A percentile compares a stretch with the other conserved stretches of the same genome.
Evolutionary conservation across 2,329 filamentous ascomycete genomes (phyloP).

Genomic region (Pseudogymnoascus sp.): DNA sequence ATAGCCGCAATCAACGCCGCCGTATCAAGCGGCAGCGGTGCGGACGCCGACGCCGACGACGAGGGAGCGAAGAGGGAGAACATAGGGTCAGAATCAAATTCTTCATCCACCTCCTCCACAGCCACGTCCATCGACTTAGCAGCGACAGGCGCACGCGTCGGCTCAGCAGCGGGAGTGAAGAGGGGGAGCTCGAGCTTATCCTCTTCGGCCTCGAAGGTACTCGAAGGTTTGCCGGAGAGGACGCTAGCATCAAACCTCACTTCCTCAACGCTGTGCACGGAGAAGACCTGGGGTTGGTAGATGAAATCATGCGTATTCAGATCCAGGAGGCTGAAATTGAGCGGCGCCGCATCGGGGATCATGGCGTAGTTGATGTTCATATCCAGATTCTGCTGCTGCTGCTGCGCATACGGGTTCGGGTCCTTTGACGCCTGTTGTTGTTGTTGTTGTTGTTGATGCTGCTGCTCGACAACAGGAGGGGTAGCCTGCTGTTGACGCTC

Average conservation of each 20-base stretch:
- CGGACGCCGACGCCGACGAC: conserved; percentile 18
- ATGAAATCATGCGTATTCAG: conserved; percentile 47
- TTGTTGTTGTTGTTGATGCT: conserved; percentile 33
- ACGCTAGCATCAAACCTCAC: conserved; percentile 46
- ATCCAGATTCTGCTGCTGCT: conserved; percentile 45
- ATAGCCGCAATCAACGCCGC: conserved; percentile 45
- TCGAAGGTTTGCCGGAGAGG: conserved; percentile 63
- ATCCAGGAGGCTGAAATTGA: conserved; percentile 67
- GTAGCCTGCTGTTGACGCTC: conserved; percentile 32
- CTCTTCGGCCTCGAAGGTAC: conserved; percentile 36
- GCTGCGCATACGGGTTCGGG: conserved; percentile 48
- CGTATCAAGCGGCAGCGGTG: conserved; percentile 34
- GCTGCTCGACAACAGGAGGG: conserved; percentile 23
- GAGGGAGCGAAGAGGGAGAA: conserved; percentile 49
- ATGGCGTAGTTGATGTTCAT: conserved; percentile 71
- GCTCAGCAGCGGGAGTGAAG: conserved; percentile 33
- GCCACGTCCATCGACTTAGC: conserved; percentile 23
- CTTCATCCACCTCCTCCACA: conserved; percentile 36
- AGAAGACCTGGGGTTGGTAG: conserved; percentile 64
- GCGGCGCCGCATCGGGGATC: conserved; percentile 67
- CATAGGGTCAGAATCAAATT: conserved; percentile 54
- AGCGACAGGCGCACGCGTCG: neutral
- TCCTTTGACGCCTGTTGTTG: conserved; percentile 46
- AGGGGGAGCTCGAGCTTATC: conserved; percentile 41
- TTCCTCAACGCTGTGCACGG: conserved; percentile 57